Evolutionary conservation across 2,329 filamentous ascomycete species (phyloP).

Genomic region (Colletotrichum sublineola): DNA sequence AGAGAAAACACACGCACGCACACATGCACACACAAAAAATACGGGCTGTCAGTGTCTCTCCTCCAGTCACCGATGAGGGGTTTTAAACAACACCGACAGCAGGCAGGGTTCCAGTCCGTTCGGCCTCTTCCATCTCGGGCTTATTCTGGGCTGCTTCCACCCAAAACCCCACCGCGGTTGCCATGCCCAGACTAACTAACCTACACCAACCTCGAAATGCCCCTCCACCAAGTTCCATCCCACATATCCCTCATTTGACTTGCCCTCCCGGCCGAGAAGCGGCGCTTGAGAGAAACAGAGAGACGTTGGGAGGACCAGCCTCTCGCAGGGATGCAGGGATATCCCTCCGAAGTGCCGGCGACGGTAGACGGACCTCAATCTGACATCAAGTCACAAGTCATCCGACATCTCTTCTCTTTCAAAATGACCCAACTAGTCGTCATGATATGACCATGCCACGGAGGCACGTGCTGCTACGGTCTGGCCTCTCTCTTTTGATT

Average conservation of each 20-base stretch:
- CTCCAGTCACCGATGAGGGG: slow-evolving; percentile 31
- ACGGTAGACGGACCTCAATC: slow-evolving; percentile 3
- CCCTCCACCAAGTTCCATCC: slow-evolving; percentile 21
- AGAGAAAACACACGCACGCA: neutral
- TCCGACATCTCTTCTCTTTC: slow-evolving; percentile 1
- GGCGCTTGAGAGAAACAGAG: too few relatives aligned
- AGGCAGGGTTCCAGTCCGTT: slow-evolving; percentile 35
- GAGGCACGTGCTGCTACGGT: neutral
- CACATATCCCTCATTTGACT: neutral
- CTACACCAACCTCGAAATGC: slow-evolving; percentile 27
- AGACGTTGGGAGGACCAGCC: slow-evolving; percentile 7
- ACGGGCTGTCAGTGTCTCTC: slow-evolving; percentile 4
- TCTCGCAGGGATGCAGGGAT: slow-evolving; percentile 35
- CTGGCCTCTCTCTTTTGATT: neutral
- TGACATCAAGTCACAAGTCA: slow-evolving; percentile 24
- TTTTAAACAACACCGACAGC: slow-evolving; percentile 28
- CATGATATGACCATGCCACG: too few relatives aligned
- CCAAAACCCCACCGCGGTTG: slow-evolving; percentile 25
- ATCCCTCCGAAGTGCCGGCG: slow-evolving; percentile 31
- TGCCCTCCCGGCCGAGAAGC: too few relatives aligned
- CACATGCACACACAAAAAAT: neutral
- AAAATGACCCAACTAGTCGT: neutral
- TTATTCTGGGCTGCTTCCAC: slow-evolving; percentile 42
- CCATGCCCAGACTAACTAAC: slow-evolving; percentile 27
- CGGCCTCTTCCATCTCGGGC: slow-evolving; percentile 37